Evolutionary conservation across 352 stramenopile species (phyloP).

Genomic region (Phytopythium ostracodes): DNA sequence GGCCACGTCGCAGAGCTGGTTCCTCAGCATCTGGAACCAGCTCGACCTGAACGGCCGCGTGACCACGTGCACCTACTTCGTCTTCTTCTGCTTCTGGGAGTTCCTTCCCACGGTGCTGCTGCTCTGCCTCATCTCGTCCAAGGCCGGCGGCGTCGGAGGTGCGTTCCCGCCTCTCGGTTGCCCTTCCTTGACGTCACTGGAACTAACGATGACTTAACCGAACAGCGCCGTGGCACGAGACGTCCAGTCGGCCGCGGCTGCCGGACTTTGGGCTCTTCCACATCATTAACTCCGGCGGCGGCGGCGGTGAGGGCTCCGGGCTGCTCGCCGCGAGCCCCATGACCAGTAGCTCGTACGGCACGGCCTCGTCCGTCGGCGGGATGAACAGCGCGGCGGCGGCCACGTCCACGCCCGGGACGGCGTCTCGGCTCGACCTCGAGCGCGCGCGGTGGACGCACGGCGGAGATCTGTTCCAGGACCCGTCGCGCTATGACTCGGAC

Average conservation of each 20-base stretch:
- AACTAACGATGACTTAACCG: background rate
- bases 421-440: conserved; percentile 25
- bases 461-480: conserved; percentile 79
- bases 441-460: conserved; percentile 71
- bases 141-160: conserved; percentile 77
- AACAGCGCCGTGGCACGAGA: conserved; percentile 59
- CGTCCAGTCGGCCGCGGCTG: conserved; percentile 50
- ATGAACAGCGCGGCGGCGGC: conserved; percentile 9
- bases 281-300: conserved; percentile 71
- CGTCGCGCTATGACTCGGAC: conserved; percentile 81
- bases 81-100: conserved; percentile 88
- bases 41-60: conserved; percentile 82
- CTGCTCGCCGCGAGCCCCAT: conserved; percentile 67
- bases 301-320: conserved; percentile 12
- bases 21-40: conserved; percentile 84
- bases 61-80: conserved; percentile 72
- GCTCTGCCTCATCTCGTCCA: conserved; percentile 79
- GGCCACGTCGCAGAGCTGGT: conserved; percentile 80
- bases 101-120: conserved; percentile 78
- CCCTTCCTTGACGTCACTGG: background rate
- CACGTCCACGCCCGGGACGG: conserved; percentile 12
- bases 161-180: conserved; percentile 10
- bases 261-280: conserved; percentile 86
- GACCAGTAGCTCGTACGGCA: conserved; percentile 51
- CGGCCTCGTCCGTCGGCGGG: conserved; percentile 32